Conservation (phyloP, 768 basidiomycete genomes). For the Tylopilus cervinicoccineus region DNA sequence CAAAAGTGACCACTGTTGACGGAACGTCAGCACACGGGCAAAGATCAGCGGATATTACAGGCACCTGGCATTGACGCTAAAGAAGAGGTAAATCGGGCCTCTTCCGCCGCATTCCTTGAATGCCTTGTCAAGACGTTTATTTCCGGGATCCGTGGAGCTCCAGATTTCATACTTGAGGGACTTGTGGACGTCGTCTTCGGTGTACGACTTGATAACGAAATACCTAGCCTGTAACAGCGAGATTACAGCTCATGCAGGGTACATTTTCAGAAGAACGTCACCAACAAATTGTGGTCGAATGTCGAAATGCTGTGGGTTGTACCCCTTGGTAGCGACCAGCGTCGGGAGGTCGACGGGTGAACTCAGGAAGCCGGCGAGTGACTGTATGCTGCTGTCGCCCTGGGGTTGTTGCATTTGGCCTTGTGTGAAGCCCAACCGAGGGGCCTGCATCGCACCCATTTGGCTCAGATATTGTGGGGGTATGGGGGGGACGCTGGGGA, state of each 20-base stretch:
- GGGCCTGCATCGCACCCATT: conserved; percentile 33
- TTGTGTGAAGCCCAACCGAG: conserved; percentile 37
- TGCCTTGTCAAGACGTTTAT: conserved; percentile 95
- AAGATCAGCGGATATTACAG: conserved; percentile 1
- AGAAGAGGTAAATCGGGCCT: conserved; percentile 96
- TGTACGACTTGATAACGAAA: conserved; percentile 99
- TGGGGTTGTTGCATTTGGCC: conserved; percentile 26
- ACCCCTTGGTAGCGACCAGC: conserved; percentile 84
- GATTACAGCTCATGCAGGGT: conserved; percentile 1
- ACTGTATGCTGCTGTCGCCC: conserved; percentile 33
- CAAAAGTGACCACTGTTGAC: conserved; percentile 85
- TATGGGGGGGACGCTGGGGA: conserved; percentile 70
- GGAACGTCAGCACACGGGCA: conserved; percentile 9
- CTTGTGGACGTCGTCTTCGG: conserved; percentile 99
- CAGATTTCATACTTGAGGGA: conserved; percentile 97
- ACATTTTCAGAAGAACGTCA: conserved; percentile 12
- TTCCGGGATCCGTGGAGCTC: conserved; percentile 96
- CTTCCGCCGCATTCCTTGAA: conserved; percentile 92
- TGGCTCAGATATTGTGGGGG: conserved; percentile 72
- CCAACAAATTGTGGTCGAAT: conserved; percentile 72
- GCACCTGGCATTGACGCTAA: conserved; percentile 91
- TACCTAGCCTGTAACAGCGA: conserved; percentile 62
- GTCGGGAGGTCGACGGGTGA: conserved; percentile 82
- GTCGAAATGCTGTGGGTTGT: conserved; percentile 86
- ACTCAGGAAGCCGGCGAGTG: conserved; percentile 44